A percentile compares a stretch with the other conserved stretches of the same genome.
Evolutionary conservation across 2,329 filamentous ascomycete genomes (phyloP).

Genomic region (Tricladium varicosporioides): DNA sequence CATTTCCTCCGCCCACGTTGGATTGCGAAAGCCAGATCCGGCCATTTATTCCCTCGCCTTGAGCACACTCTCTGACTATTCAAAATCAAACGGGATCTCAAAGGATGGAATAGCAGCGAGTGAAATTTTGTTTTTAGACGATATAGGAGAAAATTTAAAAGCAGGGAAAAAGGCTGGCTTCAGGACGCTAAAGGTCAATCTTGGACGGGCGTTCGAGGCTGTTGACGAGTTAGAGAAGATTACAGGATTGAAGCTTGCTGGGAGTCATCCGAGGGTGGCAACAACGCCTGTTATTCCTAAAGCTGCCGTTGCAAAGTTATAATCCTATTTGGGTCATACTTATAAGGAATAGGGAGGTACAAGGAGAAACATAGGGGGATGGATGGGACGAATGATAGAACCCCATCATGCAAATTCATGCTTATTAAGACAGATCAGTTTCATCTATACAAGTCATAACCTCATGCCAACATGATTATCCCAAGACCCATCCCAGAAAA

Average conservation of each 20-base stretch:
- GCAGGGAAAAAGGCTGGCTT: constrained; percentile 73
- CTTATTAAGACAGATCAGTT: background rate
- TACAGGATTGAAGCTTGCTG: constrained; percentile 62
- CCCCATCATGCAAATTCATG: background rate
- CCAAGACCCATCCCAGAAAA: background rate
- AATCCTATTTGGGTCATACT: background rate
- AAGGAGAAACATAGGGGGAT: background rate
- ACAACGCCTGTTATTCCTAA: constrained; percentile 14
- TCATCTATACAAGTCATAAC: background rate
- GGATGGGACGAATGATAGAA: background rate
- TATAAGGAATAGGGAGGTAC: background rate
- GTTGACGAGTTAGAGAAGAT: constrained; percentile 76
- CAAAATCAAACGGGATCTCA: constrained; percentile 52
- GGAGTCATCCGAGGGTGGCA: constrained; percentile 28
- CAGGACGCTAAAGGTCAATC: constrained; percentile 76
- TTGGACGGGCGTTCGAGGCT: constrained; percentile 77
- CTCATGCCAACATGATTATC: background rate
- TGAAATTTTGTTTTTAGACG: constrained; percentile 82
- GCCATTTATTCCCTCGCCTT: constrained; percentile 77
- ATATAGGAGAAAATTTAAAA: constrained; percentile 89
- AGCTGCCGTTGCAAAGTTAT: constrained; percentile 3
- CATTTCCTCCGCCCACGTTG: constrained; percentile 80
- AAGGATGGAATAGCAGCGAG: constrained; percentile 52
- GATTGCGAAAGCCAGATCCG: constrained; percentile 82
- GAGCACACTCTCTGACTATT: constrained; percentile 60